phyloP scores from a whole-genome alignment of 352 stramenopile genomes.

The Thraustotheca clavata region DNA sequence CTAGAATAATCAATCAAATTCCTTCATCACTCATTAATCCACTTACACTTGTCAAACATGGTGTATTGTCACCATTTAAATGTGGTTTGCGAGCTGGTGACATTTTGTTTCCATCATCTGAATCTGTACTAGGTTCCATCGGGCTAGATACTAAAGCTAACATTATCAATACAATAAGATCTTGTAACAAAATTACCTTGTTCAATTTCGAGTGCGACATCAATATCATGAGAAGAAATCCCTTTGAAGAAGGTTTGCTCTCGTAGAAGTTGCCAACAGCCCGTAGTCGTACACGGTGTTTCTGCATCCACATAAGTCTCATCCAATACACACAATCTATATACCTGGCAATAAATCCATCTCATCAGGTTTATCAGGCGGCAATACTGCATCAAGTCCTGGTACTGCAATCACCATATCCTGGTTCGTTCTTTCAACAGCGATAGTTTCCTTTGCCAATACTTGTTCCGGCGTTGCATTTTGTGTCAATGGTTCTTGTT shows the following conservation, averaged over 20 bases:
- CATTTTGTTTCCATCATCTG: neutral
- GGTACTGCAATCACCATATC: too few species aligned
- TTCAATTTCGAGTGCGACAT: neutral
- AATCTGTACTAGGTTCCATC: neutral
- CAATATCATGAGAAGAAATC: neutral
- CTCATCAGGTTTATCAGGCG: too few species aligned
- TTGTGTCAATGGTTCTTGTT: too few species aligned
- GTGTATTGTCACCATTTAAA: too few species aligned
- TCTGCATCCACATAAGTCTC: neutral
- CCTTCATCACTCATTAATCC: too few species aligned
- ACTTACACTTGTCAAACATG: too few species aligned
- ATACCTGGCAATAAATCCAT: too few species aligned
- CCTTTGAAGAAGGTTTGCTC: neutral
- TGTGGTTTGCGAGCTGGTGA: too few species aligned
- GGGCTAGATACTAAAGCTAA: neutral
- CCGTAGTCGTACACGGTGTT: slow-evolving; percentile 12
- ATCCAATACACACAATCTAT: too few species aligned
- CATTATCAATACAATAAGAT: neutral
- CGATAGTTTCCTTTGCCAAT: too few species aligned
- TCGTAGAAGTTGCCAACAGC: slow-evolving; percentile 13
- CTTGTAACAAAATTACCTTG: neutral
- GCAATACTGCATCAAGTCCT: neutral
- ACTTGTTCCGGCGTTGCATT: too few species aligned
- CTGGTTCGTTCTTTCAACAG: slow-evolving; percentile 5
- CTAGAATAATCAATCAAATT: too few species aligned